Base-by-base conservation (phyloP, 768 basidiomycete species). In the Leccinum disarticulatum region DNA sequence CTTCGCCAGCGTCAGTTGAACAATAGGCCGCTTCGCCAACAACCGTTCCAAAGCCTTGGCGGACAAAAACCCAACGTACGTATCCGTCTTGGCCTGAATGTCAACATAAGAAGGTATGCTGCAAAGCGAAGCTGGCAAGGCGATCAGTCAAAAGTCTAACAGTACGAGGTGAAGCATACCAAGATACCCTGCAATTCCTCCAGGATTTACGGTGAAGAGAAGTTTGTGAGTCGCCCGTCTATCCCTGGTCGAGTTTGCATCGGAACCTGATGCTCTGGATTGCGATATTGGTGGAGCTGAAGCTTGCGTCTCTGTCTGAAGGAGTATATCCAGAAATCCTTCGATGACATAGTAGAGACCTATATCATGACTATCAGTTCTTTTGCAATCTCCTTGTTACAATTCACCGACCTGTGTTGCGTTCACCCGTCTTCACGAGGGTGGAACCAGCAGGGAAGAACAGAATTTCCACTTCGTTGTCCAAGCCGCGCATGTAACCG, bases 171-270 rank as follows among this genome's bases (percentile, higher is more conserved):
- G n/a, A 27, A 3, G 38, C 80, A 61, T 64, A 91, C 91, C 89
- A 27, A 99, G 81, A 74, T 98, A 98, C 1, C 97, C 97, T 10
- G 96, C 97, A 61, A 99, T 97, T 0, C 97, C 97, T 58, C 97
- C 97, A 14, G 95, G 92, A 68, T 96, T 97, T 25, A 96, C 93
- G 2, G 93, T 95, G 73, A 97, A 99, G 25, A 99, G 80, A 10
- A 90, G 81, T 68, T 90, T 93, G 63, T 81, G 81, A 52, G 67
- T 71, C 35, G 77, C 75, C 6, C 72, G 67, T 57, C 70, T 76
- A 53, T 72, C 43, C 9, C 43, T 46, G 33, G 74, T 75, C 46
- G 66, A 64, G 25, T 80, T 79, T n/a, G 77, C 70, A 50, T 77
- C 74, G 6, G 66, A 68, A 52, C 56, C 55, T 6, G 66, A 64